Conservation (phyloP, 2,329 filamentous ascomycete genomes). For the Trichoderma sp. region DNA sequence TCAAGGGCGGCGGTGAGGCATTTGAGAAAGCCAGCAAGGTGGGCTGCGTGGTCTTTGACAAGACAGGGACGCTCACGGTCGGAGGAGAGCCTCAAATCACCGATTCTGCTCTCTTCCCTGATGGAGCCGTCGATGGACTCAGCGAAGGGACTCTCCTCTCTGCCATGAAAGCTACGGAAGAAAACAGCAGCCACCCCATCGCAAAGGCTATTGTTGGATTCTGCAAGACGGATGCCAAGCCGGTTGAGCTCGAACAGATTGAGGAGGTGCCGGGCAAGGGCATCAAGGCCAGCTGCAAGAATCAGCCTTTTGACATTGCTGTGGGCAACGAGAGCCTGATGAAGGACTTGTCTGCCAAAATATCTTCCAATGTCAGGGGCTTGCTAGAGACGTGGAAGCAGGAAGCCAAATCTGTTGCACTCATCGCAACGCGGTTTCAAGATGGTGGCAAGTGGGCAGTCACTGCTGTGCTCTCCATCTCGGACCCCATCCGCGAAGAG, state of each 20-base stretch:
- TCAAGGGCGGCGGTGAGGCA: slow-evolving; percentile 81
- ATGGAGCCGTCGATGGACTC: slow-evolving; percentile 27
- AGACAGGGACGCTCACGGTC: slow-evolving; percentile 80
- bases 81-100: slow-evolving; percentile 72
- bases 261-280: slow-evolving; percentile 73
- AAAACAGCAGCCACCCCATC: slow-evolving; percentile 73
- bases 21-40: slow-evolving; percentile 81
- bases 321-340: slow-evolving; percentile 76
- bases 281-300: slow-evolving; percentile 58
- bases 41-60: slow-evolving; percentile 82
- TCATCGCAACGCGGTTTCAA: slow-evolving; percentile 50
- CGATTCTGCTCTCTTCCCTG: slow-evolving; percentile 47
- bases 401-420: slow-evolving; percentile 64
- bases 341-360: slow-evolving; percentile 45
- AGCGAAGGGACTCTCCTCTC: slow-evolving; percentile 46
- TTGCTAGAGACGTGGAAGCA: slow-evolving; percentile 59
- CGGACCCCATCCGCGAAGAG: slow-evolving; percentile 79
- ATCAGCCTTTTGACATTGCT: slow-evolving; percentile 52
- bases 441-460: slow-evolving; percentile 48
- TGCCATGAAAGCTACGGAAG: slow-evolving; percentile 63
- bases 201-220: slow-evolving; percentile 69
- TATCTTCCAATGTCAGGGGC: slow-evolving; percentile 39
- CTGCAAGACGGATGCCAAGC: slow-evolving; percentile 47
- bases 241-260: slow-evolving; percentile 44
- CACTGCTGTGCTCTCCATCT: slow-evolving; percentile 69